These are phyloP conservation scores for Botrytis elliptica DNA, from an alignment of 2,329 filamentous ascomycete genomes.

Conservation along the genomic window DNA sequence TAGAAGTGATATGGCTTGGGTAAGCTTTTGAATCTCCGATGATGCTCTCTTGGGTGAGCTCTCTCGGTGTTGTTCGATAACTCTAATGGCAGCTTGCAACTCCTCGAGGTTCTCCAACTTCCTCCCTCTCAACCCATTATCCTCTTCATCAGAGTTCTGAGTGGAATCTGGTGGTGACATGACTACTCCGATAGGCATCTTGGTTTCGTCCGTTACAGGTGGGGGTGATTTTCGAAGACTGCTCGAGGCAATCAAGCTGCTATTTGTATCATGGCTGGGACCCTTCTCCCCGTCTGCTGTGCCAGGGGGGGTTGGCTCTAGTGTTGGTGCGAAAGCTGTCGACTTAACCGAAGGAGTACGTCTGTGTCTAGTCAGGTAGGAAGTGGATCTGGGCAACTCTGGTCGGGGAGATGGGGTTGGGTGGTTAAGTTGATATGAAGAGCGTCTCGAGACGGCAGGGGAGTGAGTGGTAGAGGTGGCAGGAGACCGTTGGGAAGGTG, in stretches of 20 bases:
- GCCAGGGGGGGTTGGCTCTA: slow-evolving; percentile 33
- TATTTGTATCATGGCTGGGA: slow-evolving; percentile 31
- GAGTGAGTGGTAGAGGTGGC: slow-evolving; percentile 57
- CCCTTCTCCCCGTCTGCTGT: slow-evolving; percentile 35
- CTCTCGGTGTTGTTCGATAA: slow-evolving; percentile 66
- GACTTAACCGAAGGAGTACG: slow-evolving; percentile 52
- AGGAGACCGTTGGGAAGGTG: slow-evolving; percentile 66
- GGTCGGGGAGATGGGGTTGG: slow-evolving; percentile 44
- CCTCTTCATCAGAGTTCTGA: slow-evolving; percentile 77
- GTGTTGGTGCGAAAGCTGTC: slow-evolving; percentile 36
- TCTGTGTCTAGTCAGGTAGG: slow-evolving; percentile 63
- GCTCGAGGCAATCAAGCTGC: slow-evolving; percentile 44
- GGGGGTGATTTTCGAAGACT: slow-evolving; percentile 81
- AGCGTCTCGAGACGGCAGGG: slow-evolving; percentile 56
- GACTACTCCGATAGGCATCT: slow-evolving; percentile 79
- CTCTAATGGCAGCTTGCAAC: slow-evolving; percentile 78
- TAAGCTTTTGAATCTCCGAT: slow-evolving; percentile 27
- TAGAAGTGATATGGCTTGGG: slow-evolving; percentile 38
- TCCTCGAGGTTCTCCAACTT: slow-evolving; percentile 47
- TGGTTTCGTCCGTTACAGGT: slow-evolving; percentile 67
- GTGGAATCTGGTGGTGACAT: slow-evolving; percentile 89
- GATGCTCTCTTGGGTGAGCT: slow-evolving; percentile 50
- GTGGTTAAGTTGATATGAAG: slow-evolving; percentile 52
- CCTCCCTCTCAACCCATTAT: slow-evolving; percentile 43
- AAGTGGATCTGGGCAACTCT: slow-evolving; percentile 61